Evolutionary conservation across 2,329 filamentous ascomycete genomes (phyloP).

Genomic region (Xylariomycetidae sp.): DNA sequence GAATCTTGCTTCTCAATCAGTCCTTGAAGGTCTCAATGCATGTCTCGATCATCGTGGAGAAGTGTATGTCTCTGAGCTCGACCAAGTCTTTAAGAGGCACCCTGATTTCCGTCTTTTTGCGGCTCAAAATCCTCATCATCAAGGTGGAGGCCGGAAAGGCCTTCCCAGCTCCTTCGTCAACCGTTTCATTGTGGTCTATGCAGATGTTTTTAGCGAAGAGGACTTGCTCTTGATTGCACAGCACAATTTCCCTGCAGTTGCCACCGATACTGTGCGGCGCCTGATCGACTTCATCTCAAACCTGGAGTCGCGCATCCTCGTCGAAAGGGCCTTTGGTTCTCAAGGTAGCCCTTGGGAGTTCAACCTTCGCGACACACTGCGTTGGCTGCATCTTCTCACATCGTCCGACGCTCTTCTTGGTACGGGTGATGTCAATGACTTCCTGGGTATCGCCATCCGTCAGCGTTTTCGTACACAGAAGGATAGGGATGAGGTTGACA

Average conservation of each 20-base stretch:
- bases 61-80: constrained; percentile 90
- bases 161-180: constrained; percentile 95
- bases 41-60: constrained; percentile 95
- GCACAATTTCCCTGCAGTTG: constrained; percentile 66
- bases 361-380: constrained; percentile 83
- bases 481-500: constrained; percentile 63
- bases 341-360: constrained; percentile 89
- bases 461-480: constrained; percentile 74
- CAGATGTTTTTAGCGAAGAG: constrained; percentile 77
- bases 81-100: constrained; percentile 88
- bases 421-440: constrained; percentile 61
- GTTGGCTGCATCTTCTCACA: constrained; percentile 75
- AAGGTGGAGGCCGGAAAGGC: constrained; percentile 92
- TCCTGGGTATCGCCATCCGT: constrained; percentile 76
- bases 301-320: constrained; percentile 68
- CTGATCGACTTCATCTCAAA: constrained; percentile 76
- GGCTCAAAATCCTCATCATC: constrained; percentile 95
- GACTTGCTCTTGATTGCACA: constrained; percentile 80
- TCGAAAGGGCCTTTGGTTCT: constrained; percentile 52
- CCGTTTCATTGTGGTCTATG: constrained; percentile 95
- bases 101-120: constrained; percentile 91
- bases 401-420: constrained; percentile 56
- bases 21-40: constrained; percentile 92
- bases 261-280: constrained; percentile 53
- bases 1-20: constrained; percentile 96